These are phyloP conservation scores for Spongospora subterranea DNA, from an alignment of 208 protist species.

Conservation along the genomic window DNA sequence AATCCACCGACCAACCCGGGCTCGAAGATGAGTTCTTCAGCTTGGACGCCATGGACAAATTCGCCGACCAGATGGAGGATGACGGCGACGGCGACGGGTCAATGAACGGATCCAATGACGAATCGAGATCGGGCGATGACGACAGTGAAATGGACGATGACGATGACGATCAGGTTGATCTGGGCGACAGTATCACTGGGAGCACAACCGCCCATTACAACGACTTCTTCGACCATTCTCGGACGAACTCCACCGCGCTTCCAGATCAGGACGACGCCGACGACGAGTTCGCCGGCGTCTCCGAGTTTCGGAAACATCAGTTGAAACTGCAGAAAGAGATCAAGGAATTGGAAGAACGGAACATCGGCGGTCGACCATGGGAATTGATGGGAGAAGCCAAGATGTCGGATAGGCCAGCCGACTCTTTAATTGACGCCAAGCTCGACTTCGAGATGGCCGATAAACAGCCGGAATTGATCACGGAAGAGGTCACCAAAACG, in stretches of 20 bases:
- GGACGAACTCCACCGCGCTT: not conserved
- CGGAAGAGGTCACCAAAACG: slow-evolving; percentile 41
- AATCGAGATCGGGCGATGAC: slow-evolving; percentile 62
- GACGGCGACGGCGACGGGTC: not conserved
- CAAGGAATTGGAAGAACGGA: not conserved
- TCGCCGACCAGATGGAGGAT: slow-evolving; percentile 46
- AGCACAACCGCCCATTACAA: slow-evolving; percentile 29
- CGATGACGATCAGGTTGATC: not conserved
- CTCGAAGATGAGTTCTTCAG: slow-evolving; percentile 17
- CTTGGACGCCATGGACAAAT: slow-evolving; percentile 29
- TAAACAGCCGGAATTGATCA: slow-evolving; percentile 53
- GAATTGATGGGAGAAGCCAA: slow-evolving; percentile 48
- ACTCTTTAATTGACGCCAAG: not conserved
- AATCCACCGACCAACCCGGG: not conserved
- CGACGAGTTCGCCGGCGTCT: slow-evolving; percentile 35
- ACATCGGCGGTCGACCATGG: not conserved
- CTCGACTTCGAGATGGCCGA: slow-evolving; percentile 63
- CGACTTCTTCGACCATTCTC: slow-evolving; percentile 59
- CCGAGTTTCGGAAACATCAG: not conserved
- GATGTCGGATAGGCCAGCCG: not conserved
- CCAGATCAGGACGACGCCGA: not conserved
- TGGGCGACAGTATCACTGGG: not conserved
- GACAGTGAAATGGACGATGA: slow-evolving; percentile 51
- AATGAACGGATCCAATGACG: slow-evolving; percentile 45
- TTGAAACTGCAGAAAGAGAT: slow-evolving; percentile 9